Conservation (phyloP, 2,329 filamentous ascomycete genomes). For the Paracoccidioides brasiliensis region DNA sequence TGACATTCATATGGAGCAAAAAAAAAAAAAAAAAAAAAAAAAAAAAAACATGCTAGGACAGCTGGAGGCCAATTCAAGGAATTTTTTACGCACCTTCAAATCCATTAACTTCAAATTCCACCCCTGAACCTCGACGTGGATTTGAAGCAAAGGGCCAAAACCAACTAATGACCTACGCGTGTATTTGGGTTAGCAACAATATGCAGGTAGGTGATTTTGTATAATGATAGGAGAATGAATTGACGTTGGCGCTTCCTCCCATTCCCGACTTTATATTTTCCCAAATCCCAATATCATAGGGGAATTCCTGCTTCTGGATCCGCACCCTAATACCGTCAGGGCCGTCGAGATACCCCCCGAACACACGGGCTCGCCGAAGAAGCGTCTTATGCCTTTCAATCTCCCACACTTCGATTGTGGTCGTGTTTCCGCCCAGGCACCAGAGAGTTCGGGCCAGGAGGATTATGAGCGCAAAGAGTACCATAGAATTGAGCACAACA, state of each 20-base stretch:
- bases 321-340: constrained; percentile 43
- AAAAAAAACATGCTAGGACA: background rate
- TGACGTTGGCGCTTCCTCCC: constrained; percentile 39
- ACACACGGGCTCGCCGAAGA: constrained; percentile 32
- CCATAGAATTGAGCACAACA: constrained; percentile 41
- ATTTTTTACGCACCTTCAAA: constrained; percentile 41
- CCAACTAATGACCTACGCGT: constrained; percentile 38
- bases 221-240: constrained; percentile 6
- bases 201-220: background rate
- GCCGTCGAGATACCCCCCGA: constrained; percentile 46
- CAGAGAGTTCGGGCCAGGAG: constrained; percentile 43
- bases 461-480: constrained; percentile 42
- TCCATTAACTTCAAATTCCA: constrained; percentile 44
- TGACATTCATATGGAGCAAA: background rate
- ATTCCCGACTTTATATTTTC: constrained; percentile 47
- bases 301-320: constrained; percentile 49
- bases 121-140: constrained; percentile 34
- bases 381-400: constrained; percentile 37
- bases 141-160: constrained; percentile 47
- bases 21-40: too few species aligned
- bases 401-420: constrained; percentile 53
- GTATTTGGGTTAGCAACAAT: background rate
- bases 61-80: background rate
- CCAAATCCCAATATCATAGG: constrained; percentile 52
- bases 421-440: constrained; percentile 44